phyloP scores from a whole-genome alignment of 2,329 filamentous ascomycete species.

The Phialophora chinensis region DNA sequence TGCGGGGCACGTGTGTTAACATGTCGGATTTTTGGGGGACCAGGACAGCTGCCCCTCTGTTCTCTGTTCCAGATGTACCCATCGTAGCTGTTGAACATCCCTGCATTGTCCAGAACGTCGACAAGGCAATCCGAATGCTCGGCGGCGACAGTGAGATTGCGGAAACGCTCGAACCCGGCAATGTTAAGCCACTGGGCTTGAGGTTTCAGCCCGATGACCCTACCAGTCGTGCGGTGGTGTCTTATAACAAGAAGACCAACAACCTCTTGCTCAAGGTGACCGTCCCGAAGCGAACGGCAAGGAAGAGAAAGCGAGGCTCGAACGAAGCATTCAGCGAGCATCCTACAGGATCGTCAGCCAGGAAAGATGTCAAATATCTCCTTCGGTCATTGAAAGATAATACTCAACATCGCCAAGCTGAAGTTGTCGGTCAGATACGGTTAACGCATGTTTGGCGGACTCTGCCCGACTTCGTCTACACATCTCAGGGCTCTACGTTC shows the following conservation, averaged over 20 bases:
- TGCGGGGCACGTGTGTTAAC: neutral
- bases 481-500: conserved; percentile 71
- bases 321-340: conserved; percentile 66
- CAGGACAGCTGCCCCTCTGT: conserved; percentile 52
- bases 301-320: conserved; percentile 82
- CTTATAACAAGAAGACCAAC: conserved; percentile 75
- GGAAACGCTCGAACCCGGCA: conserved; percentile 56
- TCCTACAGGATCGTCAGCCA: conserved; percentile 48
- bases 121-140: conserved; percentile 68
- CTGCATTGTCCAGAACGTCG: conserved; percentile 67
- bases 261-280: conserved; percentile 87
- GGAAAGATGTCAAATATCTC: conserved; percentile 61
- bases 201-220: conserved; percentile 81
- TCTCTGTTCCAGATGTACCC: conserved; percentile 57
- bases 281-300: conserved; percentile 83
- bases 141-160: conserved; percentile 62
- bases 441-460: conserved; percentile 87
- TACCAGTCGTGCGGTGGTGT: conserved; percentile 77
- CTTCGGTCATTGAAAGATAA: conserved; percentile 74
- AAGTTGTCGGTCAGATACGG: conserved; percentile 73
- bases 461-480: conserved; percentile 82
- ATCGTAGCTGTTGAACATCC: conserved; percentile 71
- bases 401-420: conserved; percentile 67
- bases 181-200: conserved; percentile 65
- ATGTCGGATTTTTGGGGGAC: conserved; percentile 13